Evolutionary conservation across 2,329 filamentous ascomycete genomes (phyloP), one percentile per base, ranked within the genome.

Genomic region (Exophiala sp.): DNA sequence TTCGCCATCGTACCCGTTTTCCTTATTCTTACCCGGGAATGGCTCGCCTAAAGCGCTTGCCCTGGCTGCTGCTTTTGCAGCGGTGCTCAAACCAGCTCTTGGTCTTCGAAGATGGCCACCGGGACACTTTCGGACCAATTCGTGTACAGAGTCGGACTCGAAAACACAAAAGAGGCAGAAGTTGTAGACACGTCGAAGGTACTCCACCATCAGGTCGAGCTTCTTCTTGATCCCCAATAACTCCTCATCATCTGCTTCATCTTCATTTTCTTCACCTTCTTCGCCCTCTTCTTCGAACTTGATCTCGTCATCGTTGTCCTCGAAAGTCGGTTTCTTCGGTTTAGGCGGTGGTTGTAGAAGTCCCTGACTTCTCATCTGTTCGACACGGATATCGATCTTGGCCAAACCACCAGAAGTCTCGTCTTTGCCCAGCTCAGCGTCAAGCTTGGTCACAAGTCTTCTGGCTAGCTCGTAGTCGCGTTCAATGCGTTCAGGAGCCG

Each of bases 81-180:
- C 80, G 10, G 83, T 87, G 3, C 88, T 94, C 33, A 97, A 79
- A 34, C 90, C 95, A 65, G 88, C 88, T 53, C 91, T 83, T 36
- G 94, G 94, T 45, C 94, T 86, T 59, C 94, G 89, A 58, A 99
- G 83, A 77, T 99, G 94, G n/a, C 94, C 94, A 39, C 94, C 94
- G 21, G 94, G 91, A 65, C 94, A 99, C 73, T 99, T 97, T 55
- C 94, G 85, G 38, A 89, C 91, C 62, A 99, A 78, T 73, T 99
- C 94, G 66, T 99, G 94, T 18, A 97, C 86, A 0, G 92, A 97
- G 71, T 99, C 94, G 67, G 91, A 94, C 73, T 99, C 94, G 63
- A 99, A 97, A 4, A 99, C 95, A 70, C 94, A 99, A 77, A 97
- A 99, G 78, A 99, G 96, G 76, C 94, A 99, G 75, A 99, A 97